Evolutionary conservation across 371 early-diverging fungal species (phyloP).

Genomic region (Batkoa obscura): DNA sequence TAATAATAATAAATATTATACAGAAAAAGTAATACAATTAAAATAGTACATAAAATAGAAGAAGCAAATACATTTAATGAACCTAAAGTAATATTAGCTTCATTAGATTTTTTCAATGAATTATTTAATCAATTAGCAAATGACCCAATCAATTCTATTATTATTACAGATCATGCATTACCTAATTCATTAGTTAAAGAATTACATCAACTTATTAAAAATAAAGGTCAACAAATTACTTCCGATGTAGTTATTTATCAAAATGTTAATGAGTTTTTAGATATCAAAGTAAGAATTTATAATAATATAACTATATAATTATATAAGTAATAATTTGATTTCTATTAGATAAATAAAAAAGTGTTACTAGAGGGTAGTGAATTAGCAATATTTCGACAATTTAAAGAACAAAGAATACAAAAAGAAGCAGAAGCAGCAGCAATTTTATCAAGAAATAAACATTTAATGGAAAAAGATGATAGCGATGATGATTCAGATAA

Average conservation of each 20-base stretch:
- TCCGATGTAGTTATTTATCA: too few relatives aligned
- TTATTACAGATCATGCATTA: conserved; percentile 57
- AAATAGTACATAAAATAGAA: conserved; percentile 38
- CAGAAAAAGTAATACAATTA: conserved; percentile 16
- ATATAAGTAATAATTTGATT: conserved; percentile 10
- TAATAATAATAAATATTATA: not conserved
- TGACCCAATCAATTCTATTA: conserved; percentile 33
- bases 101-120: conserved; percentile 48
- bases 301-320: conserved; percentile 8
- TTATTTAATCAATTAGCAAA: conserved; percentile 49
- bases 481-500: conserved; percentile 2
- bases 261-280: too few relatives aligned
- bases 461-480: conserved; percentile 18
- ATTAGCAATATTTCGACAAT: conserved; percentile 37
- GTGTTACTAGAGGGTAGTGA: conserved; percentile 81
- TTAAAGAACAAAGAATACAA: conserved; percentile 38
- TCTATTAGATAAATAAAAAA: conserved; percentile 19
- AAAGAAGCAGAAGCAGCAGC: conserved; percentile 61
- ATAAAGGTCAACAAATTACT: too few relatives aligned
- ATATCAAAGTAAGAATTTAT: conserved; percentile 24
- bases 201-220: too few relatives aligned
- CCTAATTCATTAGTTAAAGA: conserved; percentile 34
- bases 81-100: conserved; percentile 72
- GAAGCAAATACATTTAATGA: conserved; percentile 49
- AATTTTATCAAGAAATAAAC: conserved; percentile 35